Percentiles rank a stretch among this genome's conserved stretches.
These are phyloP conservation scores for Orbilia oligospora DNA, from an alignment of 2,329 filamentous ascomycete genomes.

Conservation along the genomic window DNA sequence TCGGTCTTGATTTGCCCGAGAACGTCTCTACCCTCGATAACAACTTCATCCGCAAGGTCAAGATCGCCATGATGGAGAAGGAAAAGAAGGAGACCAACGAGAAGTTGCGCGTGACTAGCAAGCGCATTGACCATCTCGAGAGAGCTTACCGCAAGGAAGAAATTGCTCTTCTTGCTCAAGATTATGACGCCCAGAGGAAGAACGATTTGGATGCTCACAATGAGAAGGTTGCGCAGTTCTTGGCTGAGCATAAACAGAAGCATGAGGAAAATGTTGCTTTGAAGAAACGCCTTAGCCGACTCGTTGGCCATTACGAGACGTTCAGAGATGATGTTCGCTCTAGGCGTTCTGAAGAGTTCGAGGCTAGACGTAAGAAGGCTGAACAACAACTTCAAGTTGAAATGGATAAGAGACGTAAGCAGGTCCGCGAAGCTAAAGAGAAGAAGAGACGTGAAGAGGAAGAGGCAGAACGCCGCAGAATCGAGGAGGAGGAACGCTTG, in stretches of 20 bases:
- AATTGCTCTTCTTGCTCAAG: constrained; percentile 86
- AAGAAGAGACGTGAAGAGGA: constrained; percentile 87
- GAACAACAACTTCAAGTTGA: constrained; percentile 94
- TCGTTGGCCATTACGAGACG: constrained; percentile 85
- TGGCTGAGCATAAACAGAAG: constrained; percentile 85
- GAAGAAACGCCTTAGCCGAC: constrained; percentile 89
- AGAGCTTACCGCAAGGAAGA: constrained; percentile 97
- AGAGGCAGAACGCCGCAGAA: constrained; percentile 82
- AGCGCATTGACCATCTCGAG: constrained; percentile 96
- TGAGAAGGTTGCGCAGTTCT: constrained; percentile 80
- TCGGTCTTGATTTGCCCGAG: constrained; percentile 77
- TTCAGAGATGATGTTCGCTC: constrained; percentile 88
- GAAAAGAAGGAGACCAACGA: constrained; percentile 98
- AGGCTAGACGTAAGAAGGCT: constrained; percentile 90
- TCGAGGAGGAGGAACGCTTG: constrained; percentile 88
- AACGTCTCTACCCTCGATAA: constrained; percentile 89
- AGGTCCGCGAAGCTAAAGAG: constrained; percentile 84
- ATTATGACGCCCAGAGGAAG: constrained; percentile 87
- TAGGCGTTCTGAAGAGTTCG: constrained; percentile 93
- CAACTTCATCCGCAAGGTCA: constrained; percentile 91
- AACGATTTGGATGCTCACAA: constrained; percentile 85
- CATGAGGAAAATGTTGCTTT: constrained; percentile 93
- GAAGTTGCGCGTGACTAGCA: constrained; percentile 89
- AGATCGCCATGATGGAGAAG: constrained; percentile 93
- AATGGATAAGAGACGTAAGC: constrained; percentile 88